Evolutionary conservation across 257 asterid genomes (phyloP).

Genomic region (Datura wrightii): DNA sequence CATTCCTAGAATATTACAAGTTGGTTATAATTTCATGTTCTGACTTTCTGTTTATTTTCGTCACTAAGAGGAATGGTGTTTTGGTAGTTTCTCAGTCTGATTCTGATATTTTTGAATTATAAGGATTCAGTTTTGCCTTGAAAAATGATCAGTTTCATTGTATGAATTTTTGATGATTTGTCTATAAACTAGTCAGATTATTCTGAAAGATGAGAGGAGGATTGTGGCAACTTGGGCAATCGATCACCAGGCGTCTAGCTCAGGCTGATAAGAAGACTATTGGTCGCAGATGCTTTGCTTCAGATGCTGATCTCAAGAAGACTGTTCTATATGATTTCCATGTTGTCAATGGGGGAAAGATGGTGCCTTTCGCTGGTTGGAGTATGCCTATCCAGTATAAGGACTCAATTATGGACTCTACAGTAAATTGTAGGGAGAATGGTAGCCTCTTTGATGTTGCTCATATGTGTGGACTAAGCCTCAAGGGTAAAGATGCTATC

Average conservation of each 20-base stretch:
- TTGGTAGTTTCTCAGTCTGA: background rate
- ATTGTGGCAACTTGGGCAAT: slow-evolving; percentile 96
- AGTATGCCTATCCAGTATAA: slow-evolving; percentile 99
- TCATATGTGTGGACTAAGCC: slow-evolving; percentile 98
- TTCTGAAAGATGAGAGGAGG: slow-evolving; percentile 87
- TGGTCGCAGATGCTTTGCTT: slow-evolving; percentile 81
- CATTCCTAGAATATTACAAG: background rate
- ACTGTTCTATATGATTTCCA: slow-evolving; percentile 92
- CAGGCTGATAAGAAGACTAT: slow-evolving; percentile 73
- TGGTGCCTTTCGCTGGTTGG: slow-evolving; percentile 99
- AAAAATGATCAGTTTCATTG: background rate
- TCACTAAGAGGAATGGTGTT: background rate
- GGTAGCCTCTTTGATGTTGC: slow-evolving; percentile 96
- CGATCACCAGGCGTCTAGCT: slow-evolving; percentile 81
- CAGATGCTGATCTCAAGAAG: slow-evolving; percentile 95
- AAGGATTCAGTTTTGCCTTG: background rate
- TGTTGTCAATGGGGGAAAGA: slow-evolving; percentile 90
- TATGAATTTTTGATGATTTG: background rate
- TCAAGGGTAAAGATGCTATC: slow-evolving; percentile 88
- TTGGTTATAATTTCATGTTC: background rate
- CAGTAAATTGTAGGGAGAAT: slow-evolving; percentile 90
- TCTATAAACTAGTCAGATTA: background rate
- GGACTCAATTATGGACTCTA: slow-evolving; percentile 96
- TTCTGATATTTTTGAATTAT: background rate
- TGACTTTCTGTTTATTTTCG: background rate